A percentile compares a stretch with the other conserved stretches of the same genome.
Conservation (phyloP, 2,329 filamentous ascomycete genomes). For the Phialocephala subalpina region DNA sequence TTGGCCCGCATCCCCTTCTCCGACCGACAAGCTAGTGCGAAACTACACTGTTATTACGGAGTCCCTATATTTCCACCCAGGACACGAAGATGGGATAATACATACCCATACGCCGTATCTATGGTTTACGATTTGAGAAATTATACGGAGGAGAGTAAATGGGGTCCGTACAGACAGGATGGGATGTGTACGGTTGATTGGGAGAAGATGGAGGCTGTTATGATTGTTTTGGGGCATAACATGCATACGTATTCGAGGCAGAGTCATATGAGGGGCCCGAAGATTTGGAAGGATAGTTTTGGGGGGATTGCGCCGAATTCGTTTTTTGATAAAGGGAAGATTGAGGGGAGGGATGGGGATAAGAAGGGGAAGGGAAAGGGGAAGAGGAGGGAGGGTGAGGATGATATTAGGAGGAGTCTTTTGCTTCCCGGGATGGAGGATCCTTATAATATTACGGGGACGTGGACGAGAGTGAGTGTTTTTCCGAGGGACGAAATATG, state of each 20-base stretch:
- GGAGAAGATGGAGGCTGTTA: conserved; percentile 80
- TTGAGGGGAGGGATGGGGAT: conserved; percentile 1
- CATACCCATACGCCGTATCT: conserved; percentile 69
- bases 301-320: conserved; percentile 22
- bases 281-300: conserved; percentile 27
- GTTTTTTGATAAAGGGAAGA: conserved; percentile 2
- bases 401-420: neutral
- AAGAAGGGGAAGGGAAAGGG: neutral
- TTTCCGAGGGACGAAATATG: neutral
- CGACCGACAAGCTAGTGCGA: conserved; percentile 69
- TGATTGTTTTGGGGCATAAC: conserved; percentile 73
- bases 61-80: conserved; percentile 56
- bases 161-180: conserved; percentile 78
- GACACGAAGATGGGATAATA: conserved; percentile 35
- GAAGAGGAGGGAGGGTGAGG: neutral
- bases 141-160: conserved; percentile 66
- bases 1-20: conserved; percentile 31
- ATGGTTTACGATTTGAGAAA: conserved; percentile 78
- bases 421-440: conserved; percentile 56
- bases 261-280: conserved; percentile 12
- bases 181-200: conserved; percentile 72
- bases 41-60: conserved; percentile 74
- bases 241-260: conserved; percentile 53
- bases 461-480: conserved; percentile 69
- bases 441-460: conserved; percentile 75